Evolutionary conservation across 163 green algal genomes (phyloP), one percentile per base, ranked within the genome.

Genomic region (Chlamydomonas reinhardtii): DNA sequence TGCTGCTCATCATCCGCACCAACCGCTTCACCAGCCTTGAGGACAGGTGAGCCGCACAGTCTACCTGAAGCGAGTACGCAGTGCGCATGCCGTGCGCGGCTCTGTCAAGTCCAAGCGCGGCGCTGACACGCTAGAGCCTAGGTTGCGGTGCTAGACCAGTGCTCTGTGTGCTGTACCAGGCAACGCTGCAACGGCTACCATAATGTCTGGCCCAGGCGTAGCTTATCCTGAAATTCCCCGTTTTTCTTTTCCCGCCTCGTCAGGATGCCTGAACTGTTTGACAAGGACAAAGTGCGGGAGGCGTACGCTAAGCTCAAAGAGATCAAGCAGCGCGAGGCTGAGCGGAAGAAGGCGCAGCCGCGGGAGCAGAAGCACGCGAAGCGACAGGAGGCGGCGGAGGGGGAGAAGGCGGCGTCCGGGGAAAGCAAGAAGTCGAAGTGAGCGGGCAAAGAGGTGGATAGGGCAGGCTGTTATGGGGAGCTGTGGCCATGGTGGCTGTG

Each of bases 1-100:
- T 91, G 68, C 89, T 97, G 20, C 93, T 94, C 59, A 93, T 97
- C 79, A 91, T 97, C 68, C 89, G 93, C 15, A 94, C 87, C n/a
- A 92, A 88, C 59, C 29, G 75, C 48, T 56, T 70, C 20, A 48
- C 37, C n/a, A 73, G 72, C 27, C 65, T 90, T 34, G 77, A 86
- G 73, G 77, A 90, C 29, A 86, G 70, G 80, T 86, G 70, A 14
- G 80, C 14, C 39, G 14, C 61, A 22, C 4, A 8, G 24, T 32
- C 12, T 8, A 16, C n/a, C 66, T 22, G 3, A 48, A 27, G 15
- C 19, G 64, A 25, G 25, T 35, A 25, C 25, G n/a, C n/a, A n/a
- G n/a, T n/a, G n/a, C n/a, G n/a, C n/a, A n/a, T n/a, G n/a, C n/a
- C n/a, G n/a, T n/a, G n/a, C n/a, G n/a, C n/a, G n/a, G n/a, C n/a